Base-by-base conservation (phyloP, 208 protist genomes). In the Leishmania aethiopica region DNA sequence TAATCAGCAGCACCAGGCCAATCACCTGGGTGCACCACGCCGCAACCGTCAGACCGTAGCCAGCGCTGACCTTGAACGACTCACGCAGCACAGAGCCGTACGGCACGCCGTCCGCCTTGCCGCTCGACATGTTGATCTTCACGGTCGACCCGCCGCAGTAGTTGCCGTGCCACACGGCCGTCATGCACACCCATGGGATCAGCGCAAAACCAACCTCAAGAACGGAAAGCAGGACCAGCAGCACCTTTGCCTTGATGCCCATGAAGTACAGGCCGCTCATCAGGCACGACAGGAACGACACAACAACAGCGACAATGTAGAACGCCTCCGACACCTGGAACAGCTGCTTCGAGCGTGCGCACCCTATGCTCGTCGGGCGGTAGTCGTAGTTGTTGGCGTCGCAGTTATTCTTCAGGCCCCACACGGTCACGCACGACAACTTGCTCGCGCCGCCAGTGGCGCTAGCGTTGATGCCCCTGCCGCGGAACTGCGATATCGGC, bases 151-250 rank as follows among this genome's bases (percentile, higher is more conserved):
- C 57, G 62, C 84, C 78, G 87, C 86, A 92, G 75, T 83, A 87
- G 78, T 77, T 81, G 37, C 80, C 35, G 77, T 85, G 66, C 83
- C 85, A 84, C 73, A 94, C 74, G n/a, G 74, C 83, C 2, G 87
- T 91, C 87, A 92, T 94, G 84, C 83, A 83, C 49, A 83, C 84
- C 91, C 89, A 92, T 51, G 91, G 89, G 55, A 92, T 87, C 70
- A 94, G 83, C 42, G 84, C 28, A 35, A 84, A 73, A 42, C 53
- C 80, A 62, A 81, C 76, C 81, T 88, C 69, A 2, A 84, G 28
- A 1, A 84, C 62, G 45, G 74, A 86, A 19, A 92, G 67, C 40
- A 84, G 67, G 55, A 88, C 72, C 60, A 88, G 79, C 40, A 75
- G 28, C 22, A 72, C n/a, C 73, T 81, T 84, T 35, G 80, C 75